Conservation (phyloP, 495 filamentous ascomycete species). For the Hapsidospora chrysogenum region DNA sequence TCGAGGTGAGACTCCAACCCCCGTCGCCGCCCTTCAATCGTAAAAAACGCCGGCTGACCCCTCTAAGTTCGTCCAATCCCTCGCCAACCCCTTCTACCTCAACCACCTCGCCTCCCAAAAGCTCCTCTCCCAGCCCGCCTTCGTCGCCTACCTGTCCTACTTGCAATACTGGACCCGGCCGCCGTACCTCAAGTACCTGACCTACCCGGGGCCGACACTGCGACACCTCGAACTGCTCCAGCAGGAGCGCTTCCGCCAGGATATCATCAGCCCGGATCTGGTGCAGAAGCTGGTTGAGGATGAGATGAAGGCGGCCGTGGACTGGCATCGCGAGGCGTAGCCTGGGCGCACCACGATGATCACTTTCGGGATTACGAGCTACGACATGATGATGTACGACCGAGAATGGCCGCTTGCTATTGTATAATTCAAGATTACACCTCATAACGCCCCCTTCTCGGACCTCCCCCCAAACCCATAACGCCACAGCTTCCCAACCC, state of each 20-base stretch:
- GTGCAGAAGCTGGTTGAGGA: conserved; percentile 44
- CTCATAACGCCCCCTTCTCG: not conserved
- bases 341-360: not conserved
- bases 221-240: conserved; percentile 69
- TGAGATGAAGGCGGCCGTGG: conserved; percentile 31
- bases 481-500: not conserved
- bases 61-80: conserved; percentile 67
- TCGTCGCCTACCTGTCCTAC: conserved; percentile 68
- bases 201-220: conserved; percentile 69
- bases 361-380: too few species aligned
- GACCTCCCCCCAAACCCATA: not conserved
- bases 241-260: conserved; percentile 64
- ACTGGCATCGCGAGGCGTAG: conserved; percentile 19
- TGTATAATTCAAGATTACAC: too few species aligned
- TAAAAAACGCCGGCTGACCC: conserved; percentile 5
- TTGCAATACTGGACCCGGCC: conserved; percentile 72
- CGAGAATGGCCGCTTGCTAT: too few species aligned
- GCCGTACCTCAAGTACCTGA: conserved; percentile 69
- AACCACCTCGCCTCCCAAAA: conserved; percentile 61
- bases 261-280: conserved; percentile 61
- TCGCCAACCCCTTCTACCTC: conserved; percentile 70
- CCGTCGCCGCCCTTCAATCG: too few species aligned
- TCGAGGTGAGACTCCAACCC: conserved; percentile 51
- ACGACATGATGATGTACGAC: too few species aligned
- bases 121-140: conserved; percentile 43